phyloP scores from a whole-genome alignment of 106 monocot genomes.

The Phalaenopsis aphrodite region DNA sequence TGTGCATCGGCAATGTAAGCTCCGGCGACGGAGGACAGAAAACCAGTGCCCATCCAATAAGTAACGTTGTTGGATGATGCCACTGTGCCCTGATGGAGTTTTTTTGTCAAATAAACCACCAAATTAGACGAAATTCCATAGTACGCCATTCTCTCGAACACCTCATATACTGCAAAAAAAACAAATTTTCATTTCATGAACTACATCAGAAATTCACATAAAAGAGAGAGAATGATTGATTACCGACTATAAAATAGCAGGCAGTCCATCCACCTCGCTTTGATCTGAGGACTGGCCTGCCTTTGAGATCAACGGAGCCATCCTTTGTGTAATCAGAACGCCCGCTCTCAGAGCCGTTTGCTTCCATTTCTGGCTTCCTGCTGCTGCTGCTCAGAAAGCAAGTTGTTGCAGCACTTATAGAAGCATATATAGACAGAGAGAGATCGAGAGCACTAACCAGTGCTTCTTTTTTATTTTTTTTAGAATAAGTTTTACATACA shows the following conservation, averaged over 20 bases:
- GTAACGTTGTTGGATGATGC: conserved; percentile 12
- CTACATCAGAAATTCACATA: not conserved
- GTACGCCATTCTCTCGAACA: conserved; percentile 10
- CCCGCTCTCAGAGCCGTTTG: not conserved
- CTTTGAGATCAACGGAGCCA: conserved; percentile 75
- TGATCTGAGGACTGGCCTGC: conserved; percentile 54
- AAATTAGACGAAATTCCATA: conserved; percentile 10
- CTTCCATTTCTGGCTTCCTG: not conserved
- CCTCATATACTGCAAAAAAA: not conserved
- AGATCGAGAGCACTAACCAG: not conserved
- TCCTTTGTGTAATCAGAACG: conserved; percentile 50
- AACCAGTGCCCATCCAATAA: conserved; percentile 11
- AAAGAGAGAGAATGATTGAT: not conserved
- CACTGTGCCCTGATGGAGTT: conserved; percentile 11
- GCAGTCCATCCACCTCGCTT: conserved; percentile 77
- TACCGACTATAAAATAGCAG: conserved; percentile 82
- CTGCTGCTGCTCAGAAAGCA: not conserved
- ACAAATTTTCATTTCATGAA: not conserved
- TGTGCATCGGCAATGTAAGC: conserved; percentile 14
- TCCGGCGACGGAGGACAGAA: not conserved
- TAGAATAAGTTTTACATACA: no score
- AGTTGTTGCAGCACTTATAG: not conserved
- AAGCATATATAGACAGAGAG: not conserved
- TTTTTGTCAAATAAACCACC: conserved; percentile 5
- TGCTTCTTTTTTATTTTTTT: no score